Percentiles rank a stretch among this genome's conserved stretches.
Conservation (phyloP, 208 protist genomes). For the Leishmania aethiopica region DNA sequence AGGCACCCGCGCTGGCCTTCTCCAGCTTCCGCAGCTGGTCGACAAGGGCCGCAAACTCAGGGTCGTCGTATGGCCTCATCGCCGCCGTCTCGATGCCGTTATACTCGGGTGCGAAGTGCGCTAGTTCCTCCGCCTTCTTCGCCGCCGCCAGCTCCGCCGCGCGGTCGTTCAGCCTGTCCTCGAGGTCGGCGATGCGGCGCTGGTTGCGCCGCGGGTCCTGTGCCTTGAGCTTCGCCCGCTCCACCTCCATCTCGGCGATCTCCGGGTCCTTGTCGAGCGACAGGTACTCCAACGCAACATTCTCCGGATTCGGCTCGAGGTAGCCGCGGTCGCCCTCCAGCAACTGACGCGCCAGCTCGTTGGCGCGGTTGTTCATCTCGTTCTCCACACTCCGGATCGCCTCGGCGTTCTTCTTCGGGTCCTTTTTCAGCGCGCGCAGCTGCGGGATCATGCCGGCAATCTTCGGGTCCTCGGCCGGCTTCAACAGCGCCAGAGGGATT, state of each 20-base stretch:
- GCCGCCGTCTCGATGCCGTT: constrained; percentile 59
- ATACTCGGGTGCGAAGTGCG: constrained; percentile 45
- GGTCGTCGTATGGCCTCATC: constrained; percentile 64
- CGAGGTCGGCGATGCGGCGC: constrained; percentile 59
- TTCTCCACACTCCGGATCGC: constrained; percentile 56
- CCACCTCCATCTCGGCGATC: constrained; percentile 68
- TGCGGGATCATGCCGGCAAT: constrained; percentile 63
- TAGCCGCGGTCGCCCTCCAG: constrained; percentile 75
- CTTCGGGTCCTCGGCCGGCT: constrained; percentile 47
- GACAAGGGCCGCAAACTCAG: constrained; percentile 57
- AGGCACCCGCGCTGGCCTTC: constrained; percentile 31
- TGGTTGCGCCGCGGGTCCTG: constrained; percentile 67
- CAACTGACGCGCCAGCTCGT: constrained; percentile 67
- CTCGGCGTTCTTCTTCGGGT: constrained; percentile 36
- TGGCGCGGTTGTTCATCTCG: constrained; percentile 77
- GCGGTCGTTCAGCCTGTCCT: constrained; percentile 68
- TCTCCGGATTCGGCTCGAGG: constrained; percentile 64
- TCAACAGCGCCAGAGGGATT: constrained; percentile 66
- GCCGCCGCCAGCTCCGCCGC: constrained; percentile 60
- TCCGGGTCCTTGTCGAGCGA: constrained; percentile 65
- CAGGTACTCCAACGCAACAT: constrained; percentile 66
- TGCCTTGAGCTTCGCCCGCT: constrained; percentile 72
- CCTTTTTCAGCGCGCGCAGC: constrained; percentile 71
- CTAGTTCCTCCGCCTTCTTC: constrained; percentile 66
- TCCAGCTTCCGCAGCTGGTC: constrained; percentile 55